Evolutionary conservation across 164 flowering plant genomes (phyloP).

Genomic region (Hamamelis virginiana): DNA sequence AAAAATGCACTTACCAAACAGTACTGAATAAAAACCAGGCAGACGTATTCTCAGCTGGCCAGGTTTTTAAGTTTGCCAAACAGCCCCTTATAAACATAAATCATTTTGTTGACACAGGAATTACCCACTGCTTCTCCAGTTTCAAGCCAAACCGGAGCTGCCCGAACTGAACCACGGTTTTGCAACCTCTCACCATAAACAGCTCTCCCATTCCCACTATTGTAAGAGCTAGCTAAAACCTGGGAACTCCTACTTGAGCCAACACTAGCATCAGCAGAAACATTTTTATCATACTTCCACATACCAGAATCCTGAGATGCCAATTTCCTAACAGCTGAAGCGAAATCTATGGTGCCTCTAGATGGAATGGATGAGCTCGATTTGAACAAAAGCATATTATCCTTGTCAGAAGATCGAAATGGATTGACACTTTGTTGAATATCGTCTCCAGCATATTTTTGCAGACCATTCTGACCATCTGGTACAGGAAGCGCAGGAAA

Average conservation of each 20-base stretch:
- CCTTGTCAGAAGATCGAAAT: constrained; percentile 61
- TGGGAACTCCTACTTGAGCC: constrained; percentile 87
- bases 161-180: constrained; percentile 57
- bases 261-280: constrained; percentile 47
- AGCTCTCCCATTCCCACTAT: constrained; percentile 53
- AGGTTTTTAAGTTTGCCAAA: too few relatives aligned
- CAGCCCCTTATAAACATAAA: constrained; percentile 15
- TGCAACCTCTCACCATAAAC: constrained; percentile 59
- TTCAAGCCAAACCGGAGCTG: constrained; percentile 90
- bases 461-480: constrained; percentile 47
- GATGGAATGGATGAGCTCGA: constrained; percentile 53
- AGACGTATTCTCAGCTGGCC: too few relatives aligned
- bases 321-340: constrained; percentile 85
- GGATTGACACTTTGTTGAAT: constrained; percentile 47
- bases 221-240: constrained; percentile 47
- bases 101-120: constrained; percentile 21
- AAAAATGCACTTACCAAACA: too few relatives aligned
- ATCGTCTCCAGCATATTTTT: constrained; percentile 58
- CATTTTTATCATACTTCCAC: constrained; percentile 81
- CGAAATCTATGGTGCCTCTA: constrained; percentile 76
- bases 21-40: too few relatives aligned
- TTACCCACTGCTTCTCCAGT: constrained; percentile 99
- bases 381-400: constrained; percentile 59
- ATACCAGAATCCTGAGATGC: constrained; percentile 75
- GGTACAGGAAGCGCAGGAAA: constrained; percentile 75